Conservation (phyloP, 129 eudicot genomes). For the Tanacetum coccineum region DNA sequence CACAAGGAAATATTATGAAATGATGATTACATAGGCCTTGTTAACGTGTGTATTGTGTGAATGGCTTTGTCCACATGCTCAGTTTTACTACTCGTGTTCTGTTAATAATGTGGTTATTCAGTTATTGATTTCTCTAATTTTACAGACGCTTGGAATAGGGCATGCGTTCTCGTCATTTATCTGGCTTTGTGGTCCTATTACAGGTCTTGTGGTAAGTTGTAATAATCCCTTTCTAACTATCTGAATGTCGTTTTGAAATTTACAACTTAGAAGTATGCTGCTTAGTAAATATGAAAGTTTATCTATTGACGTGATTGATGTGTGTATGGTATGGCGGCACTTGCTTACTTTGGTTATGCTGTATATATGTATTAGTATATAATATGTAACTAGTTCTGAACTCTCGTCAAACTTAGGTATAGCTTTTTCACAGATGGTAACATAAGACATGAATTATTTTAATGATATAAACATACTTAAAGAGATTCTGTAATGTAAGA, state of each 20-base stretch:
- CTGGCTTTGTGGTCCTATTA: constrained; percentile 98
- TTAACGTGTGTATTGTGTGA: background rate
- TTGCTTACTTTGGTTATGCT: background rate
- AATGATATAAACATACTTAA: constrained; percentile 18
- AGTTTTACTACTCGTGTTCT: background rate
- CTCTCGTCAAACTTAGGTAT: background rate
- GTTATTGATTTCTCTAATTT: constrained; percentile 15
- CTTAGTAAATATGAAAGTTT: constrained; percentile 3
- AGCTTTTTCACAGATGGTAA: constrained; percentile 16
- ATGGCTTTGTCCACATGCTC: background rate
- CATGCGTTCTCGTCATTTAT: constrained; percentile 97
- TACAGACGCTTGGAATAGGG: constrained; percentile 96
- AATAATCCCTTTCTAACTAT: background rate
- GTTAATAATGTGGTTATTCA: background rate
- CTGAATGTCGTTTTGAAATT: constrained; percentile 5
- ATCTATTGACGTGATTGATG: constrained; percentile 8
- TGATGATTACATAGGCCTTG: background rate
- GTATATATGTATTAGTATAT: no score
- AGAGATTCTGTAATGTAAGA: constrained; percentile 11
- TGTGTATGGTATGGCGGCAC: background rate
- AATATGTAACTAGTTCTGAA: background rate
- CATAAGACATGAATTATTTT: constrained; percentile 2
- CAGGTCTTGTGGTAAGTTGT: constrained; percentile 92
- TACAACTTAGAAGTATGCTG: constrained; percentile 14
- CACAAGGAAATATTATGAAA: background rate